Base-by-base conservation (phyloP, 306 rosid genomes). In the Styphnolobium japonicum region DNA sequence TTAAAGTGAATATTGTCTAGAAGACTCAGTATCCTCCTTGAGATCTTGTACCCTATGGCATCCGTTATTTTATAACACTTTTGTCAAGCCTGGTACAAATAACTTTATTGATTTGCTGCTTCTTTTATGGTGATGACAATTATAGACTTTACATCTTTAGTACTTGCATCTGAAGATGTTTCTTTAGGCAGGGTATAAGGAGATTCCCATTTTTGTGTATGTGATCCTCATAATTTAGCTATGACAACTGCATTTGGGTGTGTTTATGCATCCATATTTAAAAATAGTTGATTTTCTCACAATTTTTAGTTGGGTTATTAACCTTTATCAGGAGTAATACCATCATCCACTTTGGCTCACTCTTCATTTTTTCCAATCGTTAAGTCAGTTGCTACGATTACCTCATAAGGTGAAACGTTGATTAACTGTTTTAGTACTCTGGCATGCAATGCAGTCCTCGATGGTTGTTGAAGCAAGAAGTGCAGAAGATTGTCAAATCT, bases 401-500 rank as follows among this genome's bases (percentile, higher is more conserved):
- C 74, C 43, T 55, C 60, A 37, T 64, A 53, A 73, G 42, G 19
- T 56, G 65, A 57, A 23, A 27, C 84, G 57, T 49, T 31, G 51
- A 57, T 77, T 82, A 22, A 85, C 63, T 81, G 73, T 81, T 70
- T 60, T 67, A 53, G 27, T 66, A 21, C n/a, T n/a, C 46, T 86
- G 89, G 55, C 73, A 53, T 82, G 25, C 62, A 65, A 39, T 85
- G 89, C 97, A 96, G 99, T 88, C 98, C 99, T 65, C 88, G 96
- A 76, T 96, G 99, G 99, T 87, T 96, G 79, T 85, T 96, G 90
- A 96, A 96, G 80, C 99, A 91, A 83, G 99, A 96, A 86, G 93
- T 96, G 62, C 90, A 97, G 18, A 96, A 90, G 88, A 90, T 92
- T 45, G 92, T 93, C 65, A 91, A 89, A 80, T 91, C 99, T 73